Evolutionary conservation across 2,329 filamentous ascomycete species (phyloP), one percentile per base, ranked within the genome.

Genomic region (Alternaria rosae): DNA sequence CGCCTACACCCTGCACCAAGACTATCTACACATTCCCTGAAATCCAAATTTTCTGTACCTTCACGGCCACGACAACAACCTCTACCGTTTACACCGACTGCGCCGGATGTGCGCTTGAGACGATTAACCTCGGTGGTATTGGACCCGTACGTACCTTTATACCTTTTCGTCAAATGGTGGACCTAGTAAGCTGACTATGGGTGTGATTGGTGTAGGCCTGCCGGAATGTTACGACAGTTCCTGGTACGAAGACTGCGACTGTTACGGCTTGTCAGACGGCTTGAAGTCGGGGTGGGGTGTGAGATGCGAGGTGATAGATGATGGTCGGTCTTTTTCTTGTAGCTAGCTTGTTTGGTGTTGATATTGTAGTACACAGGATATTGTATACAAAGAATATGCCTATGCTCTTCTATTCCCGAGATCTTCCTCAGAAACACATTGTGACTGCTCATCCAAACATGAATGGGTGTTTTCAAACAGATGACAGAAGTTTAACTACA

Each of bases 31-130:
- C 64, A 30, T 32, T 47, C n/a, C 73, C 74, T 1, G 63, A 68
- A 0, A 55, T 71, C 20, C 53, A 59, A 6, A 55, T 35, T 1
- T 55, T 69, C 25, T 77, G 75, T 56, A 77, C 72, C 6, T 70
- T 72, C 10, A 66, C 68, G 44, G 54, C 62, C 15, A 62, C 59
- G 9, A 76, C 74, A 5, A 57, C 53, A 15, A 77, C 75, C 1
- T 44, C 44, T 9, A 77, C 74, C 5, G 57, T 54, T 2, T 74
- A 71, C n/a, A 73, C 66, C 3, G 66, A 77, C 12, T 78, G 76
- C 21, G 63, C 64, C 8, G 71, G 73, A 15, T 77, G 75, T 48
- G 61, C 42, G 5, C 23, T 77, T 25, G 11, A 53, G 11, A 75
- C 68, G 4, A 43, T 38, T 38, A 38, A 38, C 35, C 35, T 38